Evolutionary conservation across 495 filamentous ascomycete genomes (phyloP).

Genomic region (Penicillium longicatenatum): DNA sequence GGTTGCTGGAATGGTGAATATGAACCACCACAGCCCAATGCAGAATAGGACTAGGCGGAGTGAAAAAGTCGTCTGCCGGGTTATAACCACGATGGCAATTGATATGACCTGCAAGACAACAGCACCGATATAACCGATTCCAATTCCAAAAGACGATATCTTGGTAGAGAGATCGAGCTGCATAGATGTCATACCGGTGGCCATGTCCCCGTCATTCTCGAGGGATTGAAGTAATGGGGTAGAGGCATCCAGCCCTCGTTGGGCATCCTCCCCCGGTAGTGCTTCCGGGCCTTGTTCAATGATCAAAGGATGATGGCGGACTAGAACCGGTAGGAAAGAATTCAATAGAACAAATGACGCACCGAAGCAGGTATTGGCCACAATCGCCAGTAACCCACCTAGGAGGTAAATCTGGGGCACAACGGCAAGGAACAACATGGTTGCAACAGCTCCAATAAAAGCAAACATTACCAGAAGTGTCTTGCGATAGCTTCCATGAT

Average conservation of each 20-base stretch:
- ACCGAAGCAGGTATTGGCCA: conserved; percentile 88
- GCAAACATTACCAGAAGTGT: conserved; percentile 81
- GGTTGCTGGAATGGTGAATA: conserved; percentile 86
- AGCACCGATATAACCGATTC: conserved; percentile 85
- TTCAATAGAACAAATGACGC: conserved; percentile 85
- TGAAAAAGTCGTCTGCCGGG: conserved; percentile 73
- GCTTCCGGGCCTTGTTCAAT: conserved; percentile 12
- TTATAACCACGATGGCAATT: conserved; percentile 68
- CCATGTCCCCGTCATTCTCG: conserved; percentile 10
- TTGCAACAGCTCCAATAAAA: conserved; percentile 74
- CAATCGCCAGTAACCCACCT: conserved; percentile 78
- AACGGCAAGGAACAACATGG: conserved; percentile 87
- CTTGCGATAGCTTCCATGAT: conserved; percentile 94
- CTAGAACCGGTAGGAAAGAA: conserved; percentile 79
- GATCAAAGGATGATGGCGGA: conserved; percentile 69
- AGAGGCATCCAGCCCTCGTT: conserved; percentile 31
- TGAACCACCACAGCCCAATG: conserved; percentile 92
- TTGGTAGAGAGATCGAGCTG: conserved; percentile 76
- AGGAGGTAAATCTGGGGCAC: conserved; percentile 73
- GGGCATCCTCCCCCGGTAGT: conserved; percentile 22
- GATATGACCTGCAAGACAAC: conserved; percentile 76
- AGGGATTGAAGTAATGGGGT: conserved; percentile 29
- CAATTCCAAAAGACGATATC: conserved; percentile 88
- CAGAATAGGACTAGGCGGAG: conserved; percentile 82
- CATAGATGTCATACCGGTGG: conserved; percentile 46